phyloP scores from a whole-genome alignment of 352 stramenopile species.

The Hyaloperonospora brassicae region DNA sequence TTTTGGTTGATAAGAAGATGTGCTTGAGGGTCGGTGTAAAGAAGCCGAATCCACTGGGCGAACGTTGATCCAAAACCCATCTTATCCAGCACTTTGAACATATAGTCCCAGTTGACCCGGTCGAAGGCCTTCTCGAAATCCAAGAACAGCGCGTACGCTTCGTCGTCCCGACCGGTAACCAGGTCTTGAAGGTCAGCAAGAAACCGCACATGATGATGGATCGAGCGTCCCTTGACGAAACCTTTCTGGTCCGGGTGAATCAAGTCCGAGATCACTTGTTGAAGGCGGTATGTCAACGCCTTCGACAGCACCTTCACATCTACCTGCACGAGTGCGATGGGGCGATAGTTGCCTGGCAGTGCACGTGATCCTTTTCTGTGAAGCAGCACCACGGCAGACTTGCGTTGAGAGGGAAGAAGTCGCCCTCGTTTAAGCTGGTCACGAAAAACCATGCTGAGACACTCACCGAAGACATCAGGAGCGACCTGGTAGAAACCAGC shows the following conservation, averaged over 20 bases:
- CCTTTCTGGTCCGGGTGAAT: slow-evolving; percentile 4
- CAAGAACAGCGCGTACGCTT: neutral
- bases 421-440: neutral
- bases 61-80: too few species aligned
- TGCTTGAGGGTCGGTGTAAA: neutral
- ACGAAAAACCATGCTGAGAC: neutral
- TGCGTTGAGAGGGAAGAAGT: neutral
- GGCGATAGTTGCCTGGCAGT: slow-evolving; percentile 4
- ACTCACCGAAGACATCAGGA: neutral
- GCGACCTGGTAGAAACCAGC: neutral
- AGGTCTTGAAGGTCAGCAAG: neutral
- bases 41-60: slow-evolving; percentile 1
- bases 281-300: neutral
- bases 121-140: slow-evolving; percentile 8
- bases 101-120: neutral
- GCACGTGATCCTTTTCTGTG: too few species aligned
- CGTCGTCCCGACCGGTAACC: neutral
- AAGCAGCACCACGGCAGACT: too few species aligned
- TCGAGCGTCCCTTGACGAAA: neutral
- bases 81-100: too few species aligned
- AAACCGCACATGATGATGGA: neutral
- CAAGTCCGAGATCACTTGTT: neutral
- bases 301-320: neutral
- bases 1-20: slow-evolving; percentile 1
- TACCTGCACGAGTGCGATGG: slow-evolving; percentile 7